Conservation (phyloP, 2,329 filamentous ascomycete genomes). For the Aureobasidium melanogenum region DNA sequence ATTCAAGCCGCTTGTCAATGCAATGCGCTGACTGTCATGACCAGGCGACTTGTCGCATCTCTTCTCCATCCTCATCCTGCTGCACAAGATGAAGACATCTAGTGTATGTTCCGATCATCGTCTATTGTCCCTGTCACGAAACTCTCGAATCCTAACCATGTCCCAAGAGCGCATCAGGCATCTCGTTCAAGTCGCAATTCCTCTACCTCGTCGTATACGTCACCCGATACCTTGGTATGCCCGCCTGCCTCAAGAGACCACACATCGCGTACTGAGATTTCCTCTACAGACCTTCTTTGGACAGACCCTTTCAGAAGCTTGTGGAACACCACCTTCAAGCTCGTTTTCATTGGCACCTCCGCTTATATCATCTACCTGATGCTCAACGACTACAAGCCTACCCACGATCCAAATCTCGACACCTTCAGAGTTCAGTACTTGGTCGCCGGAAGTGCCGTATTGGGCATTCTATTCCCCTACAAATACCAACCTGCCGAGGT, state of each 20-base stretch:
- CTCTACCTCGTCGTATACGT: slow-evolving; percentile 91
- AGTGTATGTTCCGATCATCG: slow-evolving; percentile 54
- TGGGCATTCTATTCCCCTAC: slow-evolving; percentile 79
- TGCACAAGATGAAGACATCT: slow-evolving; percentile 88
- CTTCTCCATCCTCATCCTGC: slow-evolving; percentile 82
- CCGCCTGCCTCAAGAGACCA: background rate
- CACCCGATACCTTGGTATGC: slow-evolving; percentile 65
- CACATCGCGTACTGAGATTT: slow-evolving; percentile 33
- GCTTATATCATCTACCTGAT: slow-evolving; percentile 96
- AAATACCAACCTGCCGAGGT: slow-evolving; percentile 64
- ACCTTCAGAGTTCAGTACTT: slow-evolving; percentile 97
- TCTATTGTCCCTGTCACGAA: background rate
- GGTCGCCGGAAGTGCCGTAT: slow-evolving; percentile 65
- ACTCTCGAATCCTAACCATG: background rate
- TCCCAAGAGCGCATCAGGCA: slow-evolving; percentile 83
- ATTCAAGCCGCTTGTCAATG: slow-evolving; percentile 1
- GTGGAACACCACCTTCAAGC: slow-evolving; percentile 94
- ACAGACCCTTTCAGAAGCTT: slow-evolving; percentile 51
- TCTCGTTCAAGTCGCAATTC: slow-evolving; percentile 97
- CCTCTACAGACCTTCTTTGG: slow-evolving; percentile 60
- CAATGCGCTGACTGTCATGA: slow-evolving; percentile 13
- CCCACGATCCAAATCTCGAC: slow-evolving; percentile 92
- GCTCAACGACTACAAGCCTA: slow-evolving; percentile 95
- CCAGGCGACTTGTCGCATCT: slow-evolving; percentile 92
- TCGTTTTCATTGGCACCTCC: slow-evolving; percentile 84